These are phyloP conservation scores for Catunica adiposa DNA, from an alignment of 2,329 filamentous ascomycete genomes.

Conservation along the genomic window DNA sequence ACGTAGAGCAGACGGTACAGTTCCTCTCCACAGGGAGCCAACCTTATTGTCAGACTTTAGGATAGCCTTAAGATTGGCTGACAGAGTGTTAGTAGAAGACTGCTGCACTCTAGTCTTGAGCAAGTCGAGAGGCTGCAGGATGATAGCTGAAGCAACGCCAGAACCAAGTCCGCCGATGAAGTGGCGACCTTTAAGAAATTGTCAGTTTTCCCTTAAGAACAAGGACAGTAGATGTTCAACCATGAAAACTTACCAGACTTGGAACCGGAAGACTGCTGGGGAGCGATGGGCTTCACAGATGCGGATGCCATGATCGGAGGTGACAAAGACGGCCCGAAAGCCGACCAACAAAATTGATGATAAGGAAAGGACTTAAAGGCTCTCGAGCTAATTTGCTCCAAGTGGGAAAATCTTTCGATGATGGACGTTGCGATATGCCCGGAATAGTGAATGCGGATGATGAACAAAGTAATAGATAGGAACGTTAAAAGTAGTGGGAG, in stretches of 20 bases:
- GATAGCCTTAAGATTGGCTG: slow-evolving; percentile 43
- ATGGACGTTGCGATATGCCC: too few species aligned
- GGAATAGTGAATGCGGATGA: too few species aligned
- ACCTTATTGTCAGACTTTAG: slow-evolving; percentile 42
- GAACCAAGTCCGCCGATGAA: slow-evolving; percentile 79
- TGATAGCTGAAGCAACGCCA: slow-evolving; percentile 70
- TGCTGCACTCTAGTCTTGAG: slow-evolving; percentile 95
- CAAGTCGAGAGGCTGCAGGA: slow-evolving; percentile 87
- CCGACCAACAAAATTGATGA: neutral
- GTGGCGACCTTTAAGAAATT: slow-evolving; percentile 49
- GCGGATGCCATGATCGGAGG: neutral
- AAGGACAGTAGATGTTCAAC: neutral
- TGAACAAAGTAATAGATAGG: neutral
- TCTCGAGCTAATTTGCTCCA: too few species aligned
- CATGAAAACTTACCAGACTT: slow-evolving; percentile 10
- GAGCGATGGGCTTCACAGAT: neutral
- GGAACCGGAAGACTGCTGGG: slow-evolving; percentile 8
- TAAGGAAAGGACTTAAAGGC: neutral
- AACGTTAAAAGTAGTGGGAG: neutral
- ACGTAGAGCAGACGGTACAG: slow-evolving; percentile 77
- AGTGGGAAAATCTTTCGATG: too few species aligned
- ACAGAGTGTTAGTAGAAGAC: slow-evolving; percentile 53
- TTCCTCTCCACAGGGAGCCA: slow-evolving; percentile 75
- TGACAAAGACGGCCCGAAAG: neutral
- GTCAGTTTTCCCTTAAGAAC: neutral